Percentiles rank a stretch among this genome's conserved stretches.
Conservation (phyloP, 2,329 filamentous ascomycete genomes). For the Dothidotthia symphoricarpi region DNA sequence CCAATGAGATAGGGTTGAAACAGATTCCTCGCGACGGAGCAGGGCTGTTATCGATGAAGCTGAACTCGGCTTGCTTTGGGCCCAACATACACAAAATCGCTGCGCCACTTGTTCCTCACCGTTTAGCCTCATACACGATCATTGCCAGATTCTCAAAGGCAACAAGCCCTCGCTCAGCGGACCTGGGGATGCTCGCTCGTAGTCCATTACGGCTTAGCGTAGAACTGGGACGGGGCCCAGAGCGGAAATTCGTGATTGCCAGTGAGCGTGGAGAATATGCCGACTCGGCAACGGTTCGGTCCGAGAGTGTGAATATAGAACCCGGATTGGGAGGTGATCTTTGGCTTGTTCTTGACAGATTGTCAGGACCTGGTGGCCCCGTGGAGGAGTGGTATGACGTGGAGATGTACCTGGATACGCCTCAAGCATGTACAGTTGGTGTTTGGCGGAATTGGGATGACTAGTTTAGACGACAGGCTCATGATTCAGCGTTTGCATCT, state of each 20-base stretch:
- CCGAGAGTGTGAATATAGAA: constrained; percentile 71
- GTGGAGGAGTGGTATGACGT: constrained; percentile 53
- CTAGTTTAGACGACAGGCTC: constrained; percentile 13
- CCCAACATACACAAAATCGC: constrained; percentile 54
- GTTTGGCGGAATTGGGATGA: constrained; percentile 49
- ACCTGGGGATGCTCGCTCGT: constrained; percentile 32
- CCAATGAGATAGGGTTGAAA: constrained; percentile 54
- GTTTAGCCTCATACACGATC: constrained; percentile 63
- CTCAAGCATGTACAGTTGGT: constrained; percentile 46
- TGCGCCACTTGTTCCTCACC: constrained; percentile 50
- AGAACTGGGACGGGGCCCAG: constrained; percentile 69
- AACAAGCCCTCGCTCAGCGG: constrained; percentile 26
- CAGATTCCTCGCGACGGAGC: constrained; percentile 71
- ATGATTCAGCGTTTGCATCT: constrained; percentile 10
- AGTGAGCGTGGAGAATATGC: constrained; percentile 73
- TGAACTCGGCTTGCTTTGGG: constrained; percentile 55
- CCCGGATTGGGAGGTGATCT: constrained; percentile 63
- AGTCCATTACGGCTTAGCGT: constrained; percentile 67
- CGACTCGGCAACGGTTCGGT: constrained; percentile 65
- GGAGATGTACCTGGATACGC: constrained; percentile 49
- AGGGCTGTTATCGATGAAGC: constrained; percentile 64
- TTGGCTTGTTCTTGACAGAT: constrained; percentile 79
- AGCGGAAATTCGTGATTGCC: constrained; percentile 62
- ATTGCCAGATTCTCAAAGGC: constrained; percentile 49
- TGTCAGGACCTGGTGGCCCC: constrained; percentile 57